These are phyloP conservation scores for Solanum arcanum DNA, from an alignment of 257 asterid species.

Conservation along the genomic window DNA sequence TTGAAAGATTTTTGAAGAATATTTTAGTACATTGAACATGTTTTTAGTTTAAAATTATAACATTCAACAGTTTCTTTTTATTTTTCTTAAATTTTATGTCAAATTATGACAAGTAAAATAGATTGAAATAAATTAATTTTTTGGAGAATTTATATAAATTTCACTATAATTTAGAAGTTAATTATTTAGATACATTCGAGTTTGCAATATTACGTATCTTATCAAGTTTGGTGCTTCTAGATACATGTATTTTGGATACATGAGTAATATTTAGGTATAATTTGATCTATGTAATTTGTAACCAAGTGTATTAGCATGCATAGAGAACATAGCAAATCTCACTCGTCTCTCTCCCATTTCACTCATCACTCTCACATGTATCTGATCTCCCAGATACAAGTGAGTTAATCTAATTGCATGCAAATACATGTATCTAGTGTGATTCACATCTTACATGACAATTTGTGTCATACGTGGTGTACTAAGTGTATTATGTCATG, in stretches of 20 bases:
- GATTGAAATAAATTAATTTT: background rate
- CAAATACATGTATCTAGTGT: too few relatives aligned
- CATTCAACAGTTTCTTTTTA: background rate
- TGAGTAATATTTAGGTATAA: background rate
- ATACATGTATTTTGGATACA: background rate
- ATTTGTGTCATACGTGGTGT: too few relatives aligned
- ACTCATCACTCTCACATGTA: background rate
- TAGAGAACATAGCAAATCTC: background rate
- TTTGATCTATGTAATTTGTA: background rate
- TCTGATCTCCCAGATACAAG: background rate
- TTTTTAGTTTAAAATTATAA: too few relatives aligned
- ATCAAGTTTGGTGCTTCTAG: background rate
- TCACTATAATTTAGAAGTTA: background rate
- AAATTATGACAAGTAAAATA: background rate
- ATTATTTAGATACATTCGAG: background rate
- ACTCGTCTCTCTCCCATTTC: background rate
- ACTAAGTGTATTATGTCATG: too few relatives aligned
- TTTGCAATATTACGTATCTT: background rate
- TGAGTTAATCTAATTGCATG: background rate
- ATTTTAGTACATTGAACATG: too few relatives aligned
- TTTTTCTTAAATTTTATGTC: background rate
- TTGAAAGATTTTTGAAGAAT: background rate
- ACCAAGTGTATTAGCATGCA: background rate
- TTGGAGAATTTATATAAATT: background rate
- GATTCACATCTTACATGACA: too few relatives aligned